A percentile compares a stretch with the other conserved stretches of the same genome.
phyloP scores from a whole-genome alignment of 495 filamentous ascomycete genomes.

The Annulohypoxylon bovei region DNA sequence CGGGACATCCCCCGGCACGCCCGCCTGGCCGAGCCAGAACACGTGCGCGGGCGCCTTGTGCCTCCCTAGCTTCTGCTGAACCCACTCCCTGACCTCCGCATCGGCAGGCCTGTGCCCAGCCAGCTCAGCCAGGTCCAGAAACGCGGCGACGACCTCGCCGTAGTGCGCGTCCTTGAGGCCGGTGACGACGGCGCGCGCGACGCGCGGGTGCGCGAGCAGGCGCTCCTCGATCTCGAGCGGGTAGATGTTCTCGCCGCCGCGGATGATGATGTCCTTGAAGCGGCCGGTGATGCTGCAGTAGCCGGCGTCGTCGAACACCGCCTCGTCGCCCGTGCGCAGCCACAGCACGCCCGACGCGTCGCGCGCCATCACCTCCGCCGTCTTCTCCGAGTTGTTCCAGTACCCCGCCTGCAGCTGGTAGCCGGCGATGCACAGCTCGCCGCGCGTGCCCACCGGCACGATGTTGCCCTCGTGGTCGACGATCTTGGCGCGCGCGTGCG shows the following conservation, averaged over 20 bases:
- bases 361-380: constrained; percentile 66
- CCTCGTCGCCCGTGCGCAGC: constrained; percentile 77
- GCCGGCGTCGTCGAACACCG: constrained; percentile 69
- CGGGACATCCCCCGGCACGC: constrained; percentile 64
- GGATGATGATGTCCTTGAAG: constrained; percentile 74
- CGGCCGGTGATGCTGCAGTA: constrained; percentile 72
- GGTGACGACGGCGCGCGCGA: constrained; percentile 68
- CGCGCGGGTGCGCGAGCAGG: constrained; percentile 64
- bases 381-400: constrained; percentile 77
- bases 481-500: constrained; percentile 74
- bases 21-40: constrained; percentile 71
- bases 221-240: constrained; percentile 77
- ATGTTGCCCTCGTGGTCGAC: constrained; percentile 67
- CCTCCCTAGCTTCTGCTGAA: constrained; percentile 66
- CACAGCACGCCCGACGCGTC: constrained; percentile 69
- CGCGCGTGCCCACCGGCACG: constrained; percentile 66
- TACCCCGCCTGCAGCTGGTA: constrained; percentile 76
- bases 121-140: constrained; percentile 55
- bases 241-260: constrained; percentile 72
- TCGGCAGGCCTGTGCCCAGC: constrained; percentile 50
- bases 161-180: constrained; percentile 70
- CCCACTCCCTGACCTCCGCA: constrained; percentile 67
- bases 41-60: constrained; percentile 75
- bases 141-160: constrained; percentile 74
- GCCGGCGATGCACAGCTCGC: constrained; percentile 74